A percentile compares a stretch with the other conserved stretches of the same genome.
These are phyloP conservation scores for Phaeoacremonium minimum DNA, from an alignment of 2,329 filamentous ascomycete species.

Conservation along the genomic window DNA sequence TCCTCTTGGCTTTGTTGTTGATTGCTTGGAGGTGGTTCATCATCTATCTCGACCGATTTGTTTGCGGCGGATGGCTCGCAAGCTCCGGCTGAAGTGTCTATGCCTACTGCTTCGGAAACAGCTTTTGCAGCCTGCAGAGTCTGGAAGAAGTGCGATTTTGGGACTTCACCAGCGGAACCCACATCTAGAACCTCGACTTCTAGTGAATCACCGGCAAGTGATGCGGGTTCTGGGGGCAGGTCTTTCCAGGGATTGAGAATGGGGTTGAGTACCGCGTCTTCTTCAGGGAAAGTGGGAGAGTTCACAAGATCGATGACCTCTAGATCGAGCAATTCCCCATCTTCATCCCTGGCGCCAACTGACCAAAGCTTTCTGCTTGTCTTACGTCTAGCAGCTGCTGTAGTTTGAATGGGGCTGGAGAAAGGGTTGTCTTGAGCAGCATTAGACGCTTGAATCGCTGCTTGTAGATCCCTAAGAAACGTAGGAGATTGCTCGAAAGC, in stretches of 20 bases:
- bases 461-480: constrained; percentile 57
- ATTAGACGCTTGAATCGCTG: constrained; percentile 58
- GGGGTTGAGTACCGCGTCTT: constrained; percentile 11
- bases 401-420: constrained; percentile 15
- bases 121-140: too few relatives aligned
- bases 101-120: too few relatives aligned
- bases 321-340: constrained; percentile 60
- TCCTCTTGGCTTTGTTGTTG: constrained; percentile 21
- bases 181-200: too few relatives aligned
- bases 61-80: too few relatives aligned
- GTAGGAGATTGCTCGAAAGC: constrained; percentile 68
- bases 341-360: constrained; percentile 61
- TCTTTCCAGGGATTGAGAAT: constrained; percentile 21
- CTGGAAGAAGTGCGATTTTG: constrained; percentile 12
- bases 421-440: constrained; percentile 33
- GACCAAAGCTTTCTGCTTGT: constrained; percentile 56
- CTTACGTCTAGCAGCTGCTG: constrained; percentile 6
- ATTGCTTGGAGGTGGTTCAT: constrained; percentile 24
- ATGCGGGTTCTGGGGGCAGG: constrained; percentile 9
- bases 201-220: constrained; percentile 2
- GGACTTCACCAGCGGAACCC: too few relatives aligned
- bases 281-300: constrained; percentile 24
- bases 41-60: constrained; percentile 6
- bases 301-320: constrained; percentile 57
- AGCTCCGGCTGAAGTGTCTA: too few relatives aligned